A percentile compares a stretch with the other conserved stretches of the same genome.
Conservation (phyloP, 1,284 basidiomycete species). For the Apiotrichum sp. region DNA sequence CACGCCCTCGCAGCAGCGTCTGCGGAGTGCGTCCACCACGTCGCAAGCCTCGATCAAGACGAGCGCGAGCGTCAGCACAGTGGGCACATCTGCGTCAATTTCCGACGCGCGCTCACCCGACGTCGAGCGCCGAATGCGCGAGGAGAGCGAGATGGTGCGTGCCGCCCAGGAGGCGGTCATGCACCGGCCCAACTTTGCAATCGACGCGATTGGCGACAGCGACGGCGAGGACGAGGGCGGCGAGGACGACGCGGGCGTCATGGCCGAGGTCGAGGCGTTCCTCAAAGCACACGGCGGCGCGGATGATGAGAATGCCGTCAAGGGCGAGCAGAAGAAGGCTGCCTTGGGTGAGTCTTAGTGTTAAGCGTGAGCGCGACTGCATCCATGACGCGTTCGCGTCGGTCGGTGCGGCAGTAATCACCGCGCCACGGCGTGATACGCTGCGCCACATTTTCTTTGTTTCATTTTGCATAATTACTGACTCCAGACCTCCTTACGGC, state of each 20-base stretch:
- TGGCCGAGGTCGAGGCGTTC: slow-evolving; percentile 92
- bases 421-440: too few relatives aligned
- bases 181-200: slow-evolving; percentile 85
- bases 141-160: slow-evolving; percentile 56
- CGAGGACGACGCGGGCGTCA: slow-evolving; percentile 62
- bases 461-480: neutral
- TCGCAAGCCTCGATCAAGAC: slow-evolving; percentile 30
- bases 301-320: slow-evolving; percentile 69
- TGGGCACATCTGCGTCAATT: slow-evolving; percentile 45
- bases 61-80: slow-evolving; percentile 53
- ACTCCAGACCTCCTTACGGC: slow-evolving; percentile 33
- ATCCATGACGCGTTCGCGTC: too few relatives aligned
- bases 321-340: slow-evolving; percentile 73
- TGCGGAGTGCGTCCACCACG: slow-evolving; percentile 27
- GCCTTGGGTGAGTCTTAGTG: slow-evolving; percentile 31
- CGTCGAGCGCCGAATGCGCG: slow-evolving; percentile 36
- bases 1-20: slow-evolving; percentile 42
- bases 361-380: too few relatives aligned
- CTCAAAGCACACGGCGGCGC: slow-evolving; percentile 63
- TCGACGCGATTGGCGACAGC: slow-evolving; percentile 81
- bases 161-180: slow-evolving; percentile 75
- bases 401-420: too few relatives aligned
- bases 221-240: slow-evolving; percentile 56
- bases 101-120: slow-evolving; percentile 38
- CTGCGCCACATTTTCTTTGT: too few relatives aligned